Conservation (phyloP, 805 yeast genomes). For the Saturnispora serradocipensis region DNA sequence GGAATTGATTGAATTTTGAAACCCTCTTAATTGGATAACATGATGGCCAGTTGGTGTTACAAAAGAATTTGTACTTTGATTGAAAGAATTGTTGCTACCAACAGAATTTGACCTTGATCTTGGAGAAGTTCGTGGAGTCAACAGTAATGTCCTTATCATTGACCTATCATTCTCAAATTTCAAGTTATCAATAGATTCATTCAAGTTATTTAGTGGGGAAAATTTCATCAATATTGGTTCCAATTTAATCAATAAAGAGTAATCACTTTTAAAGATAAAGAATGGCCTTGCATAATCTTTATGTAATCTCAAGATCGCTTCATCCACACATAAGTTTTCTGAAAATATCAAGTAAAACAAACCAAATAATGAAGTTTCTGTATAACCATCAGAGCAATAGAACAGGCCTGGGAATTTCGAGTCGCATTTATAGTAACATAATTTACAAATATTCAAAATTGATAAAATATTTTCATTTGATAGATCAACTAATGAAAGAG, state of each 20-base stretch:
- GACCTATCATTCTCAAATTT: conserved; percentile 17
- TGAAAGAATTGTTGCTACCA: background rate
- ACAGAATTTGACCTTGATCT: conserved; percentile 4
- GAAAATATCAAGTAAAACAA: conserved; percentile 66
- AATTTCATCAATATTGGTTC: conserved; percentile 50
- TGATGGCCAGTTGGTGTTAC: conserved; percentile 24
- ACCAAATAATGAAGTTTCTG: conserved; percentile 75
- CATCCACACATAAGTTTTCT: conserved; percentile 48
- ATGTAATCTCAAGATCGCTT: conserved; percentile 61
- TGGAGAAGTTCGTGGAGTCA: conserved; percentile 15
- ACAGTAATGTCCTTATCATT: conserved; percentile 16
- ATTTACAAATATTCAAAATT: conserved; percentile 60
- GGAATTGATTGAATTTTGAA: conserved; percentile 6
- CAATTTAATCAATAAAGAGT: conserved; percentile 51
- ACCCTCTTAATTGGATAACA: conserved; percentile 23
- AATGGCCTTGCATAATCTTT: conserved; percentile 62
- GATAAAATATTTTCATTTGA: conserved; percentile 52
- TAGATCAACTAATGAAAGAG: conserved; percentile 66
- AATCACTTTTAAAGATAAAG: conserved; percentile 73
- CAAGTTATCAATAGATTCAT: conserved; percentile 1
- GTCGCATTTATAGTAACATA: conserved; percentile 40
- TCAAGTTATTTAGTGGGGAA: conserved; percentile 37
- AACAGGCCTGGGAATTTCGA: conserved; percentile 41
- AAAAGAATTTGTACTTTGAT: conserved; percentile 12
- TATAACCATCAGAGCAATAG: conserved; percentile 85